phyloP scores from a whole-genome alignment of 148 eudicot genomes.

The Rhododendron ovatum region DNA sequence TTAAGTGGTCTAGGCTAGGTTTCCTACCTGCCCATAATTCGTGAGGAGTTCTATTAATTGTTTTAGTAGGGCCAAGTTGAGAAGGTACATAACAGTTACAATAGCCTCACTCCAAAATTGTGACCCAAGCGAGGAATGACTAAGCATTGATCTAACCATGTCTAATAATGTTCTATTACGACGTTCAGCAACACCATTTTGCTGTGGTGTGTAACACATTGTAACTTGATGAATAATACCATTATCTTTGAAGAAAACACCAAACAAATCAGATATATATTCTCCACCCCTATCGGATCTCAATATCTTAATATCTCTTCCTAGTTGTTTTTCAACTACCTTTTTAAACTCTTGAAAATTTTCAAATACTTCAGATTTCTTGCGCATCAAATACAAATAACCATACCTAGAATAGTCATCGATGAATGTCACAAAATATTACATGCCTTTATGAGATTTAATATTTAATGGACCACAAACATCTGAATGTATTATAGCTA shows the following conservation, averaged over 20 bases:
- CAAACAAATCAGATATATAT: not conserved
- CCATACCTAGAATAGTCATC: conserved; percentile 2
- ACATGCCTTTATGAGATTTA: not conserved
- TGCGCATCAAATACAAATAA: not conserved
- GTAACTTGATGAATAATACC: not conserved
- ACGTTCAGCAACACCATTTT: not conserved
- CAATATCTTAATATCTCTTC: not conserved
- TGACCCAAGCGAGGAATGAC: too few species aligned
- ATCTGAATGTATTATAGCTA: not conserved
- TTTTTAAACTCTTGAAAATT: not conserved
- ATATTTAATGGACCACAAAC: not conserved
- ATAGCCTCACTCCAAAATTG: too few species aligned
- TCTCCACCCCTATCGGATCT: not conserved
- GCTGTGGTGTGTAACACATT: not conserved
- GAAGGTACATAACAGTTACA: too few species aligned
- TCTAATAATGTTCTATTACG: not conserved
- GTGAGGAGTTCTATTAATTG: too few species aligned
- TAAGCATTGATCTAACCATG: too few species aligned
- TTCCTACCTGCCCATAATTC: not conserved
- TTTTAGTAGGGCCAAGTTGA: too few species aligned
- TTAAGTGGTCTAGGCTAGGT: not conserved
- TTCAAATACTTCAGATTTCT: not conserved
- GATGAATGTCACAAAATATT: not conserved
- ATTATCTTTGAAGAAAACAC: not conserved
- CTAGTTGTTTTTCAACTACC: not conserved